Base-by-base conservation (phyloP, 129 eudicot genomes). In the Gnaphalium uliginosum region DNA sequence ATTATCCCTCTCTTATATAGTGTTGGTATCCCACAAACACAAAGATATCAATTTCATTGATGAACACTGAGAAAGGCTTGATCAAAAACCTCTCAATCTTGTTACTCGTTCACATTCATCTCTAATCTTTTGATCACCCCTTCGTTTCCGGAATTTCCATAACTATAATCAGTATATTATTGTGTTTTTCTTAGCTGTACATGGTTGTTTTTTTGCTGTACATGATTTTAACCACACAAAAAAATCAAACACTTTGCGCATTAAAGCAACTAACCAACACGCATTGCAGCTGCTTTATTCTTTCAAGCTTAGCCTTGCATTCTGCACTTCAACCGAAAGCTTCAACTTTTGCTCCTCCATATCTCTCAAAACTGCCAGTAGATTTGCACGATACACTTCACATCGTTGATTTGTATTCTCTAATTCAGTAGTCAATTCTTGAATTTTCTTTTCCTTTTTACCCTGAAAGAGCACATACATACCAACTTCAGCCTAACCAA, bases 301-400 rank as follows among this genome's bases (percentile, higher is more conserved):
- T 76, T 81, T 81, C 65, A 81, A 76, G 48, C 78, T 81, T 26
- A 81, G 85, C 75, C 81, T 76, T 33, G 85, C 85, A 76, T 81
- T 81, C 85, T 81, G 85, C 78, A 81, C 85, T 71, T 81, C 77
- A 77, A 81, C 85, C 1, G 85, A 81, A 35, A 81, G 85, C 78
- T 76, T 81, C 74, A 81, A 58, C 81, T 81, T 81, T 25, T 81
- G 86, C 48, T 82, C 82, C 79, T 77, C 82, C 86, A 82, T 81
- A 24, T 81, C 85, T 71, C 68, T 81, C 69, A 81, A 66, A 76
- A 81, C 85, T 53, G 81, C 78, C 69, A 81, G 37, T 59, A 81
- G 78, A 71, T 76, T 81, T 46, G 85, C 78, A 63, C 85, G 85
- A 81, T 81, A 76, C 56, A 71, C 85, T 43, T 76, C 81, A 43